phyloP scores from a whole-genome alignment of 2,329 filamentous ascomycete genomes.

The Periconia sp. region DNA sequence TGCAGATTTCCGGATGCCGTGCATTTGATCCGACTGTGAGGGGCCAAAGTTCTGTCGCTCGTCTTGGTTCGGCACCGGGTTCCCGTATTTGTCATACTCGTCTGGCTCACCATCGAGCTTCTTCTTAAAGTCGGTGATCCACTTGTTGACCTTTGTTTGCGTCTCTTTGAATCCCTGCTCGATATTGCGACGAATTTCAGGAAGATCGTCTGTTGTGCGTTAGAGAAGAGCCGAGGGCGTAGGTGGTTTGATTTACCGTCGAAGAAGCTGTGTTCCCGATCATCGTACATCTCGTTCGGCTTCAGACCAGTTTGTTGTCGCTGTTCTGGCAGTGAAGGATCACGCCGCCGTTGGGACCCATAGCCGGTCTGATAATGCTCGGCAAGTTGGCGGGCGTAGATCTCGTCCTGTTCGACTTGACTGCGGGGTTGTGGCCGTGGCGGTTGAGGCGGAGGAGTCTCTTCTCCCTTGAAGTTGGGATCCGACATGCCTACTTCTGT shows the following conservation, averaged over 20 bases:
- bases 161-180: slow-evolving; percentile 95
- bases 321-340: slow-evolving; percentile 52
- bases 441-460: slow-evolving; percentile 74
- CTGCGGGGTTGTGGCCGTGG: slow-evolving; percentile 77
- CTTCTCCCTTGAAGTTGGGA: slow-evolving; percentile 57
- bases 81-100: slow-evolving; percentile 62
- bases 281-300: slow-evolving; percentile 59
- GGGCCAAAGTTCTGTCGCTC: slow-evolving; percentile 47
- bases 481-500: slow-evolving; percentile 58
- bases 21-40: slow-evolving; percentile 47
- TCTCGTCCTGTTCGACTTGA: slow-evolving; percentile 89
- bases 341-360: slow-evolving; percentile 34
- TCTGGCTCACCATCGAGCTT: slow-evolving; percentile 88
- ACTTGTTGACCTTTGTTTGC: slow-evolving; percentile 88
- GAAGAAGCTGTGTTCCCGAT: slow-evolving; percentile 84
- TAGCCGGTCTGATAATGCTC: slow-evolving; percentile 74
- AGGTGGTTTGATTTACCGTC: slow-evolving; percentile 64
- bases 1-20: slow-evolving; percentile 48
- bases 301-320: slow-evolving; percentile 60
- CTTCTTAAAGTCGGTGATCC: slow-evolving; percentile 92
- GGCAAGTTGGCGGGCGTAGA: slow-evolving; percentile 89
- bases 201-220: slow-evolving; percentile 75
- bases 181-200: slow-evolving; percentile 89
- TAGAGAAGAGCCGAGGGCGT: neutral
- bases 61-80: slow-evolving; percentile 35